These are phyloP conservation scores for Pulveroboletus frians DNA, from an alignment of 768 basidiomycete species.

Conservation along the genomic window DNA sequence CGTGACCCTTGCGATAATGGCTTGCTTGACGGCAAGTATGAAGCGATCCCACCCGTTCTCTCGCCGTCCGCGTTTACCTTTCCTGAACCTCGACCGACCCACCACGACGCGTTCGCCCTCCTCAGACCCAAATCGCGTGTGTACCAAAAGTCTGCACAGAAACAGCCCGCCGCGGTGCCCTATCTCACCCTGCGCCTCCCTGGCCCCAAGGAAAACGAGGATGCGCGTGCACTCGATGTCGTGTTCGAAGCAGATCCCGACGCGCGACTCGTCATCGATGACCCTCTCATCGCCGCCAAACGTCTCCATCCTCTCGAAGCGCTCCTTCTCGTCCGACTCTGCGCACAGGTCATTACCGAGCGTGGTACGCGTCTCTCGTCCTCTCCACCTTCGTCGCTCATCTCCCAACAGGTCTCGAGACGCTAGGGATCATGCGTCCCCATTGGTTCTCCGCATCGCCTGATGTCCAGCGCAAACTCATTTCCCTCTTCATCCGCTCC, in stretches of 20 bases:
- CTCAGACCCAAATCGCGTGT: constrained; percentile 44
- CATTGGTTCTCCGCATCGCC: constrained; percentile 78
- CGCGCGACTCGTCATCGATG: constrained; percentile 41
- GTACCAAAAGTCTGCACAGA: constrained; percentile 33
- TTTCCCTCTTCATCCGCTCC: constrained; percentile 66
- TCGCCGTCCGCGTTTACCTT: constrained; percentile 32
- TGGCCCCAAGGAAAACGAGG: constrained; percentile 43
- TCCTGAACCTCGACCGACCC: constrained; percentile 18
- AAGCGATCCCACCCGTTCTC: constrained; percentile 51
- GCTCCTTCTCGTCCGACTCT: constrained; percentile 58
- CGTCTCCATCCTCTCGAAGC: constrained; percentile 60
- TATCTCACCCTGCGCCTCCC: constrained; percentile 62
- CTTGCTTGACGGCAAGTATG: constrained; percentile 70
- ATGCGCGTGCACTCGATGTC: constrained; percentile 45
- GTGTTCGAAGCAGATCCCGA: constrained; percentile 60
- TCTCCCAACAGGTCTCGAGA: constrained; percentile 57
- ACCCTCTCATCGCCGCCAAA: constrained; percentile 51
- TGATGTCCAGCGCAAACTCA: constrained; percentile 59
- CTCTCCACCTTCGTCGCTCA: constrained; percentile 4
- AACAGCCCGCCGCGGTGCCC: constrained; percentile 36
- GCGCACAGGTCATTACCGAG: constrained; percentile 60
- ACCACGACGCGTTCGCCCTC: constrained; percentile 45
- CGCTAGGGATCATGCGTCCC: constrained; percentile 79
- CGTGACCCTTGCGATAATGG: constrained; percentile 37
- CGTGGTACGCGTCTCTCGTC: constrained; percentile 44